phyloP scores from a whole-genome alignment of 805 yeast genomes.

The Saccharomyces mikatae region DNA sequence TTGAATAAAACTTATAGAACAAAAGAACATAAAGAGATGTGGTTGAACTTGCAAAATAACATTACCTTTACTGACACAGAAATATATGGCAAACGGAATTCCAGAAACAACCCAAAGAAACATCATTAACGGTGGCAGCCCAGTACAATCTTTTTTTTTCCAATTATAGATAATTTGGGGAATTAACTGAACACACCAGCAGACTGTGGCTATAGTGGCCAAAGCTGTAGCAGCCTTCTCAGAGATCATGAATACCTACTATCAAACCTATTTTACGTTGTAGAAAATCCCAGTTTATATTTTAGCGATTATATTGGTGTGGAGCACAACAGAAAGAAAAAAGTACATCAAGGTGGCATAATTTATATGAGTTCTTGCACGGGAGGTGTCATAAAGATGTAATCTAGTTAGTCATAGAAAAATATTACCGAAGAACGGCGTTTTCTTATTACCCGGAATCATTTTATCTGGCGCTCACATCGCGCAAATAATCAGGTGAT shows the following conservation, averaged over 20 bases:
- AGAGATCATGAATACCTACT: slow-evolving; percentile 11
- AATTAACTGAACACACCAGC: slow-evolving; percentile 86
- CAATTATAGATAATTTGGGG: slow-evolving; percentile 80
- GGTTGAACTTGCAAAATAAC: slow-evolving; percentile 84
- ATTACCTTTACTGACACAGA: slow-evolving; percentile 59
- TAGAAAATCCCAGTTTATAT: not conserved
- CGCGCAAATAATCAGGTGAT: not conserved
- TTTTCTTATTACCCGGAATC: not conserved
- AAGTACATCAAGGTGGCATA: not conserved
- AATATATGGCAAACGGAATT: slow-evolving; percentile 80
- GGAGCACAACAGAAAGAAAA: not conserved
- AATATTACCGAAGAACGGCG: not conserved
- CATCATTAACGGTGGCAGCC: slow-evolving; percentile 84
- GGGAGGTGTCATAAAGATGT: not conserved
- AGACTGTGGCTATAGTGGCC: slow-evolving; percentile 82
- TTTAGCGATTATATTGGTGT: not conserved
- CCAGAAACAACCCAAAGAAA: slow-evolving; percentile 74
- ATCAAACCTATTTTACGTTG: not conserved
- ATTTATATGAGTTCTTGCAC: not conserved
- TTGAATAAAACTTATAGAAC: slow-evolving; percentile 62
- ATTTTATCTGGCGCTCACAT: not conserved
- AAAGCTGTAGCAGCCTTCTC: slow-evolving; percentile 58
- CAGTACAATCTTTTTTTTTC: slow-evolving; percentile 69
- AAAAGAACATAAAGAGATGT: slow-evolving; percentile 65
- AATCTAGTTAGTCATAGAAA: not conserved